phyloP scores from a whole-genome alignment of 768 basidiomycete genomes.

The Lactarius hengduanensis region DNA sequence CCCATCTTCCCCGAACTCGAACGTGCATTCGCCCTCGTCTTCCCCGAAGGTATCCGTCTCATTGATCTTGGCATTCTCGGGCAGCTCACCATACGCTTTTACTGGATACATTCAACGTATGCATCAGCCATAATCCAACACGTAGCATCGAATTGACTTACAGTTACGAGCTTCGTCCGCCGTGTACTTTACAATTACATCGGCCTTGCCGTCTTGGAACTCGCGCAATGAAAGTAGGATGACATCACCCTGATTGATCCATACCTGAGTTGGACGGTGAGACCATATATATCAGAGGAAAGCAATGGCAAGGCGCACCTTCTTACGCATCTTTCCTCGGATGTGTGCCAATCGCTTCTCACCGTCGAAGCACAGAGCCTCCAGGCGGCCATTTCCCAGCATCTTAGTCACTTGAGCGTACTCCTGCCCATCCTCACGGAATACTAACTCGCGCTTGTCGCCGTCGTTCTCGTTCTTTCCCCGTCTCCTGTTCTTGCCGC shows the following conservation, averaged over 20 bases:
- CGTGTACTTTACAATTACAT: constrained; percentile 99
- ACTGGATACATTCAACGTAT: constrained; percentile 44
- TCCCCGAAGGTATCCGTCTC: constrained; percentile 94
- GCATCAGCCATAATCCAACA: constrained; percentile 7
- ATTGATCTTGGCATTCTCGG: constrained; percentile 95
- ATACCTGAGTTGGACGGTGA: constrained; percentile 59
- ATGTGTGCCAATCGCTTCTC: constrained; percentile 98
- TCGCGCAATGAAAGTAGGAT: constrained; percentile 92
- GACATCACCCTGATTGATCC: constrained; percentile 99
- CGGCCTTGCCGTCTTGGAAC: constrained; percentile 99
- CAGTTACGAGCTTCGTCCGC: constrained; percentile 89
- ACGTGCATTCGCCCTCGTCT: constrained; percentile 85
- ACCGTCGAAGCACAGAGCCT: constrained; percentile 97
- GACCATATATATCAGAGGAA: not conserved
- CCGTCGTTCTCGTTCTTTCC: constrained; percentile 64
- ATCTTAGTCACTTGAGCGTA: constrained; percentile 99
- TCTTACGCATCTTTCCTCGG: constrained; percentile 98
- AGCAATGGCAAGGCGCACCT: constrained; percentile 52
- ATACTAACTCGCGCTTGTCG: constrained; percentile 97
- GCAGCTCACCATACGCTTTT: constrained; percentile 97
- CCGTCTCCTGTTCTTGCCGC: constrained; percentile 79
- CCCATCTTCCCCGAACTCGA: constrained; percentile 87
- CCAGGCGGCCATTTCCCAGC: constrained; percentile 96
- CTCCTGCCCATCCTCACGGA: constrained; percentile 98
- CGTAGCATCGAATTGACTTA: constrained; percentile 36